Percentiles rank a stretch among this genome's conserved stretches.
phyloP scores from a whole-genome alignment of 2,329 filamentous ascomycete species.

The Fusarium virguliforme region DNA sequence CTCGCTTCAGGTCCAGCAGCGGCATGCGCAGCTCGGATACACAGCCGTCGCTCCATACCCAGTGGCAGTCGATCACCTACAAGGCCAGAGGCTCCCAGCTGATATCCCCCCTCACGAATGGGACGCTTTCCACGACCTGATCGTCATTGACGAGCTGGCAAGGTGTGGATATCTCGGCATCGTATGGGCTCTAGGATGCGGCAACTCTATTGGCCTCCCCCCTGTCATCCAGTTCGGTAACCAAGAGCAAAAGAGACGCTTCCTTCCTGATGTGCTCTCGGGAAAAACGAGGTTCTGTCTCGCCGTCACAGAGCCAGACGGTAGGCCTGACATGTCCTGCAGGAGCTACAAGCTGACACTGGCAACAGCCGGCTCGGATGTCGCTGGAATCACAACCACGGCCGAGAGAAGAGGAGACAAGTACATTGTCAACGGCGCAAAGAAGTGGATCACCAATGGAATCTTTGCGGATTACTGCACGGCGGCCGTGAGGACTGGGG shows the following conservation, averaged over 20 bases:
- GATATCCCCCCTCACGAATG: slow-evolving; percentile 1
- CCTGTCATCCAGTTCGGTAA: slow-evolving; percentile 2
- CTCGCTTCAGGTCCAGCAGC: background rate
- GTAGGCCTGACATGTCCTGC: background rate
- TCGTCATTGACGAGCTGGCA: slow-evolving; percentile 7
- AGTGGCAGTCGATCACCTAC: background rate
- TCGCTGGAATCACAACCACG: slow-evolving; percentile 1
- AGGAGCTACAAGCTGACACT: background rate
- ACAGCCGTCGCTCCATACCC: slow-evolving; percentile 1
- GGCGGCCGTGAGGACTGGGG: background rate
- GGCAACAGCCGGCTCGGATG: background rate
- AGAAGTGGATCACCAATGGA: slow-evolving; percentile 8
- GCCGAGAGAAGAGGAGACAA: slow-evolving; percentile 2
- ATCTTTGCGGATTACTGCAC: slow-evolving; percentile 11
- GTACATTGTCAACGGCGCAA: slow-evolving; percentile 9
- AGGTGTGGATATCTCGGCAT: background rate
- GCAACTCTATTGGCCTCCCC: slow-evolving; percentile 4
- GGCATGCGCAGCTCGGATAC: slow-evolving; percentile 2
- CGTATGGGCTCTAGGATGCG: slow-evolving; percentile 9
- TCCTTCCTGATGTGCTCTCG: slow-evolving; percentile 4
- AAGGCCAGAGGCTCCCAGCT: background rate
- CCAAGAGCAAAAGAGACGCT: slow-evolving; percentile 7
- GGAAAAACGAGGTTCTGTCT: slow-evolving; percentile 7
- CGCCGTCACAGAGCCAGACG: slow-evolving; percentile 10
- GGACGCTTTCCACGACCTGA: background rate